Evolutionary conservation across 129 eudicot genomes (phyloP).

Genomic region (Saposhnikovia divaricata): DNA sequence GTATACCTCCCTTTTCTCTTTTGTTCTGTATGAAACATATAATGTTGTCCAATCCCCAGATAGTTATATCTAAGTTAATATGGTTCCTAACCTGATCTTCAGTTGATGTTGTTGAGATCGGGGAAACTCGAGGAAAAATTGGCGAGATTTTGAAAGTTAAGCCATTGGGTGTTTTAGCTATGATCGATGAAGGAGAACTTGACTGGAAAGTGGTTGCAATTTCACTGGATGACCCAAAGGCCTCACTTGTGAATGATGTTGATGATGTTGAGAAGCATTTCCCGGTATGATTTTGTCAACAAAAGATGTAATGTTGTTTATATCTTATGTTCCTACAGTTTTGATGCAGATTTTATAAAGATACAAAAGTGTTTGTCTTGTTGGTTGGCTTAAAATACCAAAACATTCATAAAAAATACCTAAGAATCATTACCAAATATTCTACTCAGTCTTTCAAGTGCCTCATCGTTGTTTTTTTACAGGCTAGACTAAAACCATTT

Average conservation of each 20-base stretch:
- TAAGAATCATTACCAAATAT: neutral
- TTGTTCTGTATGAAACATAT: neutral
- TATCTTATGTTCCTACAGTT: neutral
- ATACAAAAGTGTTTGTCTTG: neutral
- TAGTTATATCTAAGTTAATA: neutral
- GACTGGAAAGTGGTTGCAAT: conserved; percentile 98
- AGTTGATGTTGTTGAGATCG: conserved; percentile 99
- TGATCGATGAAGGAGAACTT: conserved; percentile 99
- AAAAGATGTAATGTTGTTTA: neutral
- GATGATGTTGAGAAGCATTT: conserved; percentile 96
- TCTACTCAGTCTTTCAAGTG: neutral
- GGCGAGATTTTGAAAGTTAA: conserved; percentile 89
- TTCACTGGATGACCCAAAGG: conserved; percentile 95
- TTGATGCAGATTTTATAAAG: neutral
- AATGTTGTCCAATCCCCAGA: neutral
- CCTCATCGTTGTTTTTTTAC: neutral
- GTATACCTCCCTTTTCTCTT: conserved; percentile 20
- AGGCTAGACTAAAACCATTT: neutral
- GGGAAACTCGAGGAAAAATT: conserved; percentile 56
- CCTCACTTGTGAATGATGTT: conserved; percentile 89
- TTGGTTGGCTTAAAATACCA: neutral
- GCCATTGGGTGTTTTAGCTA: conserved; percentile 88
- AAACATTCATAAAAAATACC: neutral
- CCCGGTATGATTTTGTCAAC: conserved; percentile 52
- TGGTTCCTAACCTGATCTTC: conserved; percentile 11